phyloP scores from a whole-genome alignment of 345 rosid species.

The Gossypium mustelinum region DNA sequence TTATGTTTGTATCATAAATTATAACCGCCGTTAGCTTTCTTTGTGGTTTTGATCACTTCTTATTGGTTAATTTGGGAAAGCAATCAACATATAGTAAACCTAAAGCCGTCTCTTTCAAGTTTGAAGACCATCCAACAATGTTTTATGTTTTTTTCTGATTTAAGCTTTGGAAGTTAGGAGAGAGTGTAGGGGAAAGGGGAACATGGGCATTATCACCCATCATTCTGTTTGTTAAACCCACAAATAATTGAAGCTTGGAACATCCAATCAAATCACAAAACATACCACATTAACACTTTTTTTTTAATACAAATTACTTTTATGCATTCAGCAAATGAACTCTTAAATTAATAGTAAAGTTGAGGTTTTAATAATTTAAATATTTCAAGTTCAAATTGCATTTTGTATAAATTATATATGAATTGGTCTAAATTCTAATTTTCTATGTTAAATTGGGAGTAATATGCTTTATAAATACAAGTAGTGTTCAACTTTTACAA shows the following conservation, averaged over 20 bases:
- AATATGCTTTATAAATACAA: no score
- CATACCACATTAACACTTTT: background rate
- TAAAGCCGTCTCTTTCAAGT: constrained; percentile 16
- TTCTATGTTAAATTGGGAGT: no score
- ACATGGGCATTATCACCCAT: constrained; percentile 24
- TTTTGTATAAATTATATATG: no score
- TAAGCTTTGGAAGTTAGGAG: background rate
- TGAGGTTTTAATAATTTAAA: no score
- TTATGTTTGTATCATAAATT: no score
- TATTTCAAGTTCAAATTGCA: no score
- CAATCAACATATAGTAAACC: background rate
- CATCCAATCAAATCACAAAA: constrained; percentile 20
- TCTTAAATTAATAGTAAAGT: no score
- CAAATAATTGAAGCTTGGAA: constrained; percentile 29
- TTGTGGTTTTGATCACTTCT: background rate
- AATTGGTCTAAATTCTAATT: no score
- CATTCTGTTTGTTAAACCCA: constrained; percentile 20
- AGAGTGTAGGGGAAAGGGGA: constrained; percentile 26
- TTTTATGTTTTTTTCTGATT: background rate
- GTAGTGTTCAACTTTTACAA: no score
- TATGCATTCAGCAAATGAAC: no score
- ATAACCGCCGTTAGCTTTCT: background rate
- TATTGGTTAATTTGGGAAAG: constrained; percentile 17
- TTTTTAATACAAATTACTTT: background rate
- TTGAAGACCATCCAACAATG: constrained; percentile 13